phyloP scores from a whole-genome alignment of 768 basidiomycete species.

The Trametes maxima region DNA sequence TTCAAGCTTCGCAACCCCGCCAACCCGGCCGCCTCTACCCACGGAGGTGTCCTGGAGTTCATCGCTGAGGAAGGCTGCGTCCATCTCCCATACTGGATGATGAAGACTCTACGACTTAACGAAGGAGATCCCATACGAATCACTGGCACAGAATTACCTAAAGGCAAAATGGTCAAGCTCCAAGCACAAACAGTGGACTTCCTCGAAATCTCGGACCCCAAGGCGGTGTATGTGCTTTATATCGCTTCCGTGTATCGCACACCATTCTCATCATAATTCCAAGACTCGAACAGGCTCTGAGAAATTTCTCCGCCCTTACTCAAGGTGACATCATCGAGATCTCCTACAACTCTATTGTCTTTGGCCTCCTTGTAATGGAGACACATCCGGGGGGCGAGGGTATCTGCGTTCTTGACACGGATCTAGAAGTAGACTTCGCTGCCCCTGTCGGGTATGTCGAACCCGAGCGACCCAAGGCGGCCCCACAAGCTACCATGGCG shows the following conservation, averaged over 20 bases:
- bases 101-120: constrained; percentile 90
- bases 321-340: constrained; percentile 99
- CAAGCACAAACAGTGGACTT: constrained; percentile 96
- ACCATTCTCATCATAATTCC: neutral
- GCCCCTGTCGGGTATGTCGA: constrained; percentile 93
- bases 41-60: constrained; percentile 98
- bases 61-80: constrained; percentile 96
- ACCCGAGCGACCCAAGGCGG: constrained; percentile 83
- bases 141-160: constrained; percentile 82
- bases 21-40: constrained; percentile 83
- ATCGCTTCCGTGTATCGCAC: neutral
- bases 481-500: constrained; percentile 89
- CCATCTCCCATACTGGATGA: constrained; percentile 99
- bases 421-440: constrained; percentile 98
- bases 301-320: constrained; percentile 89
- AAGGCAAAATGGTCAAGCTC: constrained; percentile 95
- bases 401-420: constrained; percentile 90
- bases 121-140: constrained; percentile 97
- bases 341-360: constrained; percentile 93
- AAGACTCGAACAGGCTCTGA: constrained; percentile 92
- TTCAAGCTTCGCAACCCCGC: constrained; percentile 93
- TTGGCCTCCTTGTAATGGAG: constrained; percentile 96
- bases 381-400: constrained; percentile 83
- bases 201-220: constrained; percentile 95
- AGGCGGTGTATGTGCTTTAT: constrained; percentile 79